Base-by-base conservation (phyloP, 345 rosid species). In the Trapa bicornis region DNA sequence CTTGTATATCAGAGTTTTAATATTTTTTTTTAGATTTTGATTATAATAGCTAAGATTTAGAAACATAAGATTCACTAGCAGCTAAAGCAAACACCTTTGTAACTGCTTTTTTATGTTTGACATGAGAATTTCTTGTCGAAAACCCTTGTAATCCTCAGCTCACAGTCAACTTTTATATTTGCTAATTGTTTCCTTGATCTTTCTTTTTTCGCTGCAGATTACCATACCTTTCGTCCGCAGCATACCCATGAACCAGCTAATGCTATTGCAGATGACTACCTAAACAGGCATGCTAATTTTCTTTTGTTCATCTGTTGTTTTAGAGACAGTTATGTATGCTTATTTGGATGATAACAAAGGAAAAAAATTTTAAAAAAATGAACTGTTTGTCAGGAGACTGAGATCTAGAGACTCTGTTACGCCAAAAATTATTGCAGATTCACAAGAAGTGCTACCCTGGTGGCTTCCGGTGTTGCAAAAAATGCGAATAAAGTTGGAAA, bases 391-490 rank as follows among this genome's bases (percentile, higher is more conserved):
- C 15, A 15, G 53, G 14, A 45, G 50, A 9, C 37, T 17, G 36
- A 64, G 47, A 60, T 32, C 10, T 56, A 60, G 58, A 68, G 33
- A 33, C 9, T 22, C 9, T 56, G 4, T 56, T 56, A 8, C 1
- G 29, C 29, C 3, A n/a, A n/a, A 29, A n/a, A 7, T 63, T 69
- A 56, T 29, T 72, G 70, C 83, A 87, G 93, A 83, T 87, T 83
- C 67, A 80, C 75, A 41, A 78, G 88, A 75, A 87, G 75, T 10
- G 85, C 90, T 32, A 73, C 74, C 47, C 79, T 87, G 16, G 93
- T 85, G 16, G 89, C 90, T 8, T 69, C 93, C 0, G 90, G 88
- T 15, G 90, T 83, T 8, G 83, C 78, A 0, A 85, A 75, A 73
- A 85, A 85, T 74, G 70, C 76, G 76, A 78, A 76, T 39, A 82